Evolutionary conservation across 257 asterid species (phyloP), one percentile per base, ranked within the genome.

Genomic region (Eucommia ulmoides): DNA sequence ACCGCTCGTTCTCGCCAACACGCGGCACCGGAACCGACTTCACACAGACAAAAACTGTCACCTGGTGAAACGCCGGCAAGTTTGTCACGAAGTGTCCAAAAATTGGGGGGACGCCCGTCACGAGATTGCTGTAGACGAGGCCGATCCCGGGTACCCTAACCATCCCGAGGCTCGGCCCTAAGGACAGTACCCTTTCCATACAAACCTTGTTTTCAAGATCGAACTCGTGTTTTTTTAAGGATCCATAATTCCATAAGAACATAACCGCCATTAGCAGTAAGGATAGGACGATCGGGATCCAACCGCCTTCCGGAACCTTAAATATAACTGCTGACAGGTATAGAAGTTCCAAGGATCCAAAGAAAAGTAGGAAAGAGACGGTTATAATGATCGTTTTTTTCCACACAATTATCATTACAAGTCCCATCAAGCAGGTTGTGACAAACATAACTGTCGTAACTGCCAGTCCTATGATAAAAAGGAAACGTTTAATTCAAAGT

Each of bases 131-230:
- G 69, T 71, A 79, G 19, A 79, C 52, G 11, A 79, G 74, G 25
- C 88, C 88, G 16, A 79, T 64, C 17, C 89, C 84, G 1, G 76
- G 82, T 47, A 80, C 82, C 15, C 89, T 79, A 16, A 73, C 76
- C 41, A 80, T 76, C 10, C 88, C 88, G 10, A 79, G 81, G 41
- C 74, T 64, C 4, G 79, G 82, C 15, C 89, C 82, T 46, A 65
- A 49, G 24, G 64, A 44, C 20, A 80, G 64, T 57, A 80, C 59
- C 74, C 84, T 67, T 42, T 55, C 61, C 47, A 76, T 48, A 1
- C 82, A 61, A 18, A 80, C 80, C 50, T 68, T 80, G 67, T 80
- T 76, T 20, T 80, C 74, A 8, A 64, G 19, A 12, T 63, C 78
- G 49, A 59, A 72, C 24, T 51, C 55, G 54, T 66, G 56, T 25